Conservation (phyloP, 192 early-diverging fungal genomes). For the Lobulomyces angularis region DNA sequence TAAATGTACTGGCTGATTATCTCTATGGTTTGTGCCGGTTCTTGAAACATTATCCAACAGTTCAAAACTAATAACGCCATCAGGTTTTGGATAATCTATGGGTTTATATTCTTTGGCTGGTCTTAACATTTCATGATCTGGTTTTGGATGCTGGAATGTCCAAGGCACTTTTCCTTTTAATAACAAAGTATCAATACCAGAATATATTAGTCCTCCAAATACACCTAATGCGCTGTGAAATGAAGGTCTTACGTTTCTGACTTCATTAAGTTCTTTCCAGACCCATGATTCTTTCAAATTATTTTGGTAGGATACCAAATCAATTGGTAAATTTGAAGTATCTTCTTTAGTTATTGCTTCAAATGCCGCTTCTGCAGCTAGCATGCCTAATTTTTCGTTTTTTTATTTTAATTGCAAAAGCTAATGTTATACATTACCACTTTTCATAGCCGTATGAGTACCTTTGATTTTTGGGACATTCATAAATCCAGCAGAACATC, state of each 20-base stretch:
- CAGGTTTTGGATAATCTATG: conserved; percentile 89
- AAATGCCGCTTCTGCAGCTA: conserved; percentile 86
- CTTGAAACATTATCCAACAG: conserved; percentile 84
- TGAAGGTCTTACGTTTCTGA: conserved; percentile 87
- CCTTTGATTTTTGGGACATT: conserved; percentile 99
- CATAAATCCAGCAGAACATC: conserved; percentile 89
- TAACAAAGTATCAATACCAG: conserved; percentile 78
- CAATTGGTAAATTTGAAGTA: conserved; percentile 42
- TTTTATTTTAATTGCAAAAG: background rate
- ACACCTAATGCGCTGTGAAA: conserved; percentile 81
- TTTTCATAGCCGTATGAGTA: conserved; percentile 99
- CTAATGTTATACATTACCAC: conserved; percentile 30
- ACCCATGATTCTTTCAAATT: conserved; percentile 78
- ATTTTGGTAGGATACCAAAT: conserved; percentile 64
- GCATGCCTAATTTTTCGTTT: too few relatives aligned
- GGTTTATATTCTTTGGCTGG: conserved; percentile 46
- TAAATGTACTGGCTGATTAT: conserved; percentile 92
- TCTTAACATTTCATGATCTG: conserved; percentile 68
- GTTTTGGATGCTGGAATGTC: conserved; percentile 78
- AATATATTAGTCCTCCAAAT: conserved; percentile 73
- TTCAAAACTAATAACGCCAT: conserved; percentile 89
- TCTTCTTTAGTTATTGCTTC: conserved; percentile 47
- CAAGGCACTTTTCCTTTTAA: conserved; percentile 86
- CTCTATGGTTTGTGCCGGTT: conserved; percentile 85
- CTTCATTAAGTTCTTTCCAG: conserved; percentile 76